Evolutionary conservation across 257 asterid genomes (phyloP), one percentile per base, ranked within the genome.

Genomic region (Solanum bukasovii): DNA sequence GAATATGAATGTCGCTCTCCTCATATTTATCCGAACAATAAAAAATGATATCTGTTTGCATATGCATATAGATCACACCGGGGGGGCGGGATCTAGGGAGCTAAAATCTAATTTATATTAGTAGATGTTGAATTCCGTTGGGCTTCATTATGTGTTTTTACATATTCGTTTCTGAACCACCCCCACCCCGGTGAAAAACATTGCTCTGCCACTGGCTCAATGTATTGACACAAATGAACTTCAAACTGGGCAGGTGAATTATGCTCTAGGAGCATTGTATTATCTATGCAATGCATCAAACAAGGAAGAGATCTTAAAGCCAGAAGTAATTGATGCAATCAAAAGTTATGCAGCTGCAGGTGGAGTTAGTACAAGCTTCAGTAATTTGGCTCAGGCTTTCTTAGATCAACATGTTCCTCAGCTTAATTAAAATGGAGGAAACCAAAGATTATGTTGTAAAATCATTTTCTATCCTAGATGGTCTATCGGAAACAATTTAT

Each of bases 371-470:
- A 90, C 85, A 78, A 91, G 92, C 89, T 95, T 96, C 89, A 87
- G 96, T 84, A 96, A 94, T 92, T 87, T 95, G 11, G 99, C 99
- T 73, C 96, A 85, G 92, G 94, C 98, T 77, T 95, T 96, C 89
- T 87, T 96, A 89, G 97, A 94, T 85, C 92, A 91, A 91, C 94
- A 94, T 35, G 86, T 74, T 74, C 33, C 83, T 20, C 35, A 40
- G n/a, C 35, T n/a, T 13, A 77, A 38, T 6, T 77, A 46, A 77
- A 40, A 13, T n/a, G 84, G 14, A 72, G 44, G 27, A 72, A 33
- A 72, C 25, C 14, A 33, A 33, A 72, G 12, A 6, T 33, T 33
- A 38, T 33, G 25, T 33, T 72, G 79, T 72, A 33, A 72, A 72
- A 72, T 72, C 42, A 71, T 67, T 67, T 67, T 67, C 34, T 25